Conservation (phyloP, 2,329 filamentous ascomycete genomes). For the Emericellopsis cladophorae region DNA sequence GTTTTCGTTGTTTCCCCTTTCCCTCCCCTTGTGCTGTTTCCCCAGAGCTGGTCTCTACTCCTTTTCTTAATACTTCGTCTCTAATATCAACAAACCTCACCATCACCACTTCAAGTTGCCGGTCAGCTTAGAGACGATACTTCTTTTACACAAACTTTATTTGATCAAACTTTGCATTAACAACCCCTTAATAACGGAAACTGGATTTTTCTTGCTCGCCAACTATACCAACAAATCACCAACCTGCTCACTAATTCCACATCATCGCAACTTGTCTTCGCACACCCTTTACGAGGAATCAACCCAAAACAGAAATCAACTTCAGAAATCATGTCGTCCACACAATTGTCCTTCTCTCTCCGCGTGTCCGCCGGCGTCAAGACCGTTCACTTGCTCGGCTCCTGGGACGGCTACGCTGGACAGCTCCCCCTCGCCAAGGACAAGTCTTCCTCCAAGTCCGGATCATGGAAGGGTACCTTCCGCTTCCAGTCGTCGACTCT, state of each 20-base stretch:
- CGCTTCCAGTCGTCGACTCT: constrained; percentile 82
- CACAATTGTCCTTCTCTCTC: constrained; percentile 91
- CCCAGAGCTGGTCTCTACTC: constrained; percentile 43
- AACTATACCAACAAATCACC: constrained; percentile 11
- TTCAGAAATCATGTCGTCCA: constrained; percentile 60
- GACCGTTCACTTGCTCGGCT: constrained; percentile 93
- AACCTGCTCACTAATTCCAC: constrained; percentile 15
- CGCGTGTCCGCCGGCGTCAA: constrained; percentile 94
- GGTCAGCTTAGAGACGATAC: constrained; percentile 24
- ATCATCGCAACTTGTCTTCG: constrained; percentile 2
- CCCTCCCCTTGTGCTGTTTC: constrained; percentile 23
- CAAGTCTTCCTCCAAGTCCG: constrained; percentile 67
- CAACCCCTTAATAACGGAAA: constrained; percentile 30
- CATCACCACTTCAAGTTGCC: constrained; percentile 18
- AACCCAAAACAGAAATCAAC: constrained; percentile 7
- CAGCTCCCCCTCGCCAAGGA: constrained; percentile 93
- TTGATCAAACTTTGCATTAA: constrained; percentile 13
- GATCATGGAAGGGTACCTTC: constrained; percentile 93
- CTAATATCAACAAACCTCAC: constrained; percentile 10
- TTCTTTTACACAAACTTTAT: constrained; percentile 5
- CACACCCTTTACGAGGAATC: constrained; percentile 6
- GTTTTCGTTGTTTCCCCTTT: constrained; percentile 29
- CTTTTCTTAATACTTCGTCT: constrained; percentile 20
- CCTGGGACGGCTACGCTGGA: constrained; percentile 93
- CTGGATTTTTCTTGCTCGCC: constrained; percentile 45